Conservation (phyloP, 352 stramenopile genomes). For the Pythium myriotylum region DNA sequence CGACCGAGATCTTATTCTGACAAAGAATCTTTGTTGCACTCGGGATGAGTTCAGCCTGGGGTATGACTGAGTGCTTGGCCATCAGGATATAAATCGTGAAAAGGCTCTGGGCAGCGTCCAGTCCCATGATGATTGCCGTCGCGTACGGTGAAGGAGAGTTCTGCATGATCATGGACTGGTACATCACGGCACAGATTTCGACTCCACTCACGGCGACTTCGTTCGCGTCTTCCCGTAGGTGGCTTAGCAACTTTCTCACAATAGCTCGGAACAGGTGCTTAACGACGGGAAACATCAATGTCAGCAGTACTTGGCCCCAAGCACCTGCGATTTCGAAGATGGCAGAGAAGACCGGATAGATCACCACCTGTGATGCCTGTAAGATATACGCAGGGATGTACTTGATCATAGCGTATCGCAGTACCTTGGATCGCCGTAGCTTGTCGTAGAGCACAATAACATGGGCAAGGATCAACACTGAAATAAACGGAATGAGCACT, state of each 20-base stretch:
- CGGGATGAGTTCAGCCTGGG: too few species aligned
- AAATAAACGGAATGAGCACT: background rate
- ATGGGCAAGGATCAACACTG: background rate
- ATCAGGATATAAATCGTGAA: background rate
- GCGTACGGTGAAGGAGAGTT: slow-evolving; percentile 11
- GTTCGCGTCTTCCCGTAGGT: slow-evolving; percentile 9
- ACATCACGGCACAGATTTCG: slow-evolving; percentile 24
- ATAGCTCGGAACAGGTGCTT: slow-evolving; percentile 19
- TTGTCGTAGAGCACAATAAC: background rate
- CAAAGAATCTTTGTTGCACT: too few species aligned
- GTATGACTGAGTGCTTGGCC: background rate
- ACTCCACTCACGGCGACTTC: slow-evolving; percentile 24
- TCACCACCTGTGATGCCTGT: slow-evolving; percentile 4
- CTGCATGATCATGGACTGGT: slow-evolving; percentile 34
- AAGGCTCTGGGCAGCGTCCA: slow-evolving; percentile 6
- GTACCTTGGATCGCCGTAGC: slow-evolving; percentile 7
- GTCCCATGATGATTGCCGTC: slow-evolving; percentile 7
- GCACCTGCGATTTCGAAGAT: slow-evolving; percentile 7
- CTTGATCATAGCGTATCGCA: background rate
- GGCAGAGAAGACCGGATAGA: slow-evolving; percentile 23
- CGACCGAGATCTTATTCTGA: too few species aligned
- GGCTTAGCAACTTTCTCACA: background rate
- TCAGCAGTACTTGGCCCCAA: slow-evolving; percentile 5
- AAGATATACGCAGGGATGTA: background rate
- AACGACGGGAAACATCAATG: slow-evolving; percentile 9